Percentiles rank a stretch among this genome's conserved stretches.
These are phyloP conservation scores for Suaeda aralocaspica DNA, from an alignment of 148 eudicot genomes.

Conservation along the genomic window DNA sequence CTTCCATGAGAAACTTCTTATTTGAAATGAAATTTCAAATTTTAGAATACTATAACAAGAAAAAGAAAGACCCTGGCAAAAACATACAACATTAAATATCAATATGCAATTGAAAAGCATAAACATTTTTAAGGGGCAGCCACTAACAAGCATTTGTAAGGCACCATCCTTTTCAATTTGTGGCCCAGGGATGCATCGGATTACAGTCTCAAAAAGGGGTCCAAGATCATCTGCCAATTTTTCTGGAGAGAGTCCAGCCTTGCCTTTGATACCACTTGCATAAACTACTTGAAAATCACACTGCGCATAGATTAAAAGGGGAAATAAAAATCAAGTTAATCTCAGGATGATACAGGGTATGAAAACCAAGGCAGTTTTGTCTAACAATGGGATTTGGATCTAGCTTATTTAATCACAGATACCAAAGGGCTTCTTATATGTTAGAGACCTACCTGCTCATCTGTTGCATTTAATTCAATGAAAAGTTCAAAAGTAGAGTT, in stretches of 20 bases:
- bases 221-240: conserved; percentile 96
- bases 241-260: conserved; percentile 91
- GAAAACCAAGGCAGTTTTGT: background rate
- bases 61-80: background rate
- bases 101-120: background rate
- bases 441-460: conserved; percentile 70
- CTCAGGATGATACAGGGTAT: background rate
- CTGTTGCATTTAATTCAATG: conserved; percentile 91
- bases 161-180: conserved; percentile 80
- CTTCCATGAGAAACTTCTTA: background rate
- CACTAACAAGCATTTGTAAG: conserved; percentile 98
- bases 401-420: too few relatives aligned
- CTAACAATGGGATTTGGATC: background rate
- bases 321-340: background rate
- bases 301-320: conserved; percentile 37
- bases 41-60: background rate
- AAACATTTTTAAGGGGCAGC: conserved; percentile 22
- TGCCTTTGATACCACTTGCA: conserved; percentile 91
- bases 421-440: background rate
- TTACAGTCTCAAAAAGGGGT: conserved; percentile 80
- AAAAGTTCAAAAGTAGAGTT: conserved; percentile 96
- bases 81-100: background rate
- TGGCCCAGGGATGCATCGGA: conserved; percentile 97
- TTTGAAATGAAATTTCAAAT: background rate
- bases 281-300: conserved; percentile 97